These are phyloP conservation scores for Garcia nutans DNA, from an alignment of 345 rosid species.

Conservation along the genomic window DNA sequence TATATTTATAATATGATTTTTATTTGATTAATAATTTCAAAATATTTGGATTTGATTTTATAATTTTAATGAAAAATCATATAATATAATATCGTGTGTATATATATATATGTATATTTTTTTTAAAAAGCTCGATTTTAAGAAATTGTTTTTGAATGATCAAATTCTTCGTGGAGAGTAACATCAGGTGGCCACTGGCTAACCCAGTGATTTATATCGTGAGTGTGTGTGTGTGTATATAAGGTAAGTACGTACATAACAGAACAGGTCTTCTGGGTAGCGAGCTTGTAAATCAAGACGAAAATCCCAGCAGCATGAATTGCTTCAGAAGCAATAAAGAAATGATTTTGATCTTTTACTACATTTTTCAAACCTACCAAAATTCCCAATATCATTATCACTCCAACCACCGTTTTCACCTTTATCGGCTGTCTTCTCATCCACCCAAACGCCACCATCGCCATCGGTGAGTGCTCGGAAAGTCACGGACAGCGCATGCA, in stretches of 20 bases:
- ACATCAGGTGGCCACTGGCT: too few species aligned
- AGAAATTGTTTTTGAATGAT: too few species aligned
- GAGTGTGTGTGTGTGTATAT: too few species aligned
- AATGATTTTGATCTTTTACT: constrained; percentile 41
- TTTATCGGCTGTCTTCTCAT: constrained; percentile 46
- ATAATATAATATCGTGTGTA: too few species aligned
- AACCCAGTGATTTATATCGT: too few species aligned
- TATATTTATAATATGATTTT: too few species aligned
- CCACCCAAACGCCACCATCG: constrained; percentile 39
- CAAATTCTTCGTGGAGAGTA: too few species aligned
- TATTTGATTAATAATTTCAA: too few species aligned
- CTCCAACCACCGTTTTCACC: constrained; percentile 46
- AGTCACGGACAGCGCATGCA: constrained; percentile 57
- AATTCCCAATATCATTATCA: constrained; percentile 22
- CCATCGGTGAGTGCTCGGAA: constrained; percentile 16
- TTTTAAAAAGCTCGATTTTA: too few species aligned
- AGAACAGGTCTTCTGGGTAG: constrained; percentile 56
- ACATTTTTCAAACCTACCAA: constrained; percentile 38
- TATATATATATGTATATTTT: too few species aligned
- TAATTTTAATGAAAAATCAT: too few species aligned
- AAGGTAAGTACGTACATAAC: constrained; percentile 43
- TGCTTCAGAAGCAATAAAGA: constrained; percentile 60
- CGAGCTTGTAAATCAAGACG: constrained; percentile 65
- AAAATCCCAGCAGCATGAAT: constrained; percentile 63
- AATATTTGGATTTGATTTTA: too few species aligned